Base-by-base conservation (phyloP, 2,329 filamentous ascomycete species). In the Penicillium crustosum region DNA sequence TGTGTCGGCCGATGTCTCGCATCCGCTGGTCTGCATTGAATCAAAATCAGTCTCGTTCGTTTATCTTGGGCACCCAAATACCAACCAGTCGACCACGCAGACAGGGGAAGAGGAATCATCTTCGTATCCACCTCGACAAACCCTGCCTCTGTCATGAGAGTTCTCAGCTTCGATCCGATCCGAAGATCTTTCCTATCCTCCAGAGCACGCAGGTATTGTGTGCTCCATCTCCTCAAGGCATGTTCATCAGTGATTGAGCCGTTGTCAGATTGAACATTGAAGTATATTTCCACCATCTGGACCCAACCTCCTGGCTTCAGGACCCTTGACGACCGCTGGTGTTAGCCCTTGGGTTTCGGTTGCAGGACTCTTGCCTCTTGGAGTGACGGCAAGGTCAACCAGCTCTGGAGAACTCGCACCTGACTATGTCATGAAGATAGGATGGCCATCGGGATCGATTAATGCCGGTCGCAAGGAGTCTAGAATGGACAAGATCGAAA, bases 221-320 rank as follows among this genome's bases (percentile, higher is more conserved):
- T 81, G 48, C 88, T 91, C 89, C 89, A 91, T 62, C 83, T 71
- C 56, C 78, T 73, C 51, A 92, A 78, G 2, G 86, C 88, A 70
- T 89, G 83, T 52, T 82, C 82, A 50, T 87, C 82, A 12, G 85
- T 87, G 66, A 94, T 77, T n/a, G 85, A 86, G 6, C 91, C 91
- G 67, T 90, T 95, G 65, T 93, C 86, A 0, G 91, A 96, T 72
- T 96, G 93, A 27, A 90, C 86, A 63, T 91, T 91, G 73, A 88
- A 88, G 69, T 95, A 91, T 66, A 93, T 84, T 70, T 96, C 93
- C n/a, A 90, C 84, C 82, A 96, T 87, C 70, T 96, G 91, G 58
- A 89, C 83, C 91, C 91, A 96, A 1, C 93, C 92, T 2, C 87
- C 89, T 6, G 86, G 88, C 50, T 85, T 88, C 61, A 93, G 78